Evolutionary conservation across 2,329 filamentous ascomycete species (phyloP).

Genomic region (Zasmidium citrigriseum): DNA sequence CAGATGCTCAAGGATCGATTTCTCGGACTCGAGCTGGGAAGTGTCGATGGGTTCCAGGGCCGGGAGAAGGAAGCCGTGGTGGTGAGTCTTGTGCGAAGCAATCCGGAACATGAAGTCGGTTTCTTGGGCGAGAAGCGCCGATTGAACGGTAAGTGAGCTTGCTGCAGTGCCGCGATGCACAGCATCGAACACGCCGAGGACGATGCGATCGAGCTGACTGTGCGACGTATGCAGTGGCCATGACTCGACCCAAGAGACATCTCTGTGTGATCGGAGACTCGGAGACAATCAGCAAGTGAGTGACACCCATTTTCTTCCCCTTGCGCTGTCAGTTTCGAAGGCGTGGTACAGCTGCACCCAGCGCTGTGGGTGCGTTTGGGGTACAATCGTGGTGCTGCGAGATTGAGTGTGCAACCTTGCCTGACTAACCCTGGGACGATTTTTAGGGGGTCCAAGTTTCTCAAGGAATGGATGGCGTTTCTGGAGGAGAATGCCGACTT

Average conservation of each 20-base stretch:
- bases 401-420: constrained; percentile 10
- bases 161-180: background rate
- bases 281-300: constrained; percentile 86
- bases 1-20: constrained; percentile 75
- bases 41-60: constrained; percentile 95
- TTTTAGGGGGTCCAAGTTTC: constrained; percentile 76
- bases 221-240: constrained; percentile 68
- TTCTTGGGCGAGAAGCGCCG: constrained; percentile 90
- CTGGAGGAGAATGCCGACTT: constrained; percentile 88
- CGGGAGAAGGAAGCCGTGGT: constrained; percentile 95
- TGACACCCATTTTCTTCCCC: constrained; percentile 29
- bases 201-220: constrained; percentile 5
- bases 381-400: background rate
- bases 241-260: constrained; percentile 91
- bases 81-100: constrained; percentile 91
- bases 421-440: constrained; percentile 2
- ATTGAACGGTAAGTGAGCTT: constrained; percentile 72
- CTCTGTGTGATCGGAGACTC: constrained; percentile 91
- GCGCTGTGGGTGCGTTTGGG: background rate
- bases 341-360: background rate
- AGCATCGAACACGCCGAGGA: background rate
- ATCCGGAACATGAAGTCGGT: constrained; percentile 81
- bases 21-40: constrained; percentile 88
- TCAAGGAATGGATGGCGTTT: constrained; percentile 88
- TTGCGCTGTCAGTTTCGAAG: constrained; percentile 1